Conservation (phyloP, 2,329 filamentous ascomycete species). For the Lasiodiplodia citricola region DNA sequence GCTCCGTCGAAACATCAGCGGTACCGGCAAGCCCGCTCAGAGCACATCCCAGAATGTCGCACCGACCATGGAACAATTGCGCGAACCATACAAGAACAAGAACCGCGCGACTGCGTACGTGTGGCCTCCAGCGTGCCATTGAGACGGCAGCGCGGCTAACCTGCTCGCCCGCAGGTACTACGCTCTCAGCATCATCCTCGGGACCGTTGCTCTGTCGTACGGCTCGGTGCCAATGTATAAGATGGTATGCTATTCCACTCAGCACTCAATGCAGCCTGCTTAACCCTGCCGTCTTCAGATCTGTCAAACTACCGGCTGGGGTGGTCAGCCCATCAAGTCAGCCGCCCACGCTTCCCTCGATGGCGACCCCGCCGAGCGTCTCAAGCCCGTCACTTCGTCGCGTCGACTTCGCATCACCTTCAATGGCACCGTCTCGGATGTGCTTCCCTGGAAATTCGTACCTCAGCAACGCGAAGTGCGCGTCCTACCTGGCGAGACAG, state of each 20-base stretch:
- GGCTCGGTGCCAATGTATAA: constrained; percentile 87
- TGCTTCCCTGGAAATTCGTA: constrained; percentile 95
- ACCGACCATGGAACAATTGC: constrained; percentile 68
- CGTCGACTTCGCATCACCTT: constrained; percentile 94
- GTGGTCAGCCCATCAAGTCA: constrained; percentile 87
- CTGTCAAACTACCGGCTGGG: constrained; percentile 87
- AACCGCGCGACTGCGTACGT: constrained; percentile 70
- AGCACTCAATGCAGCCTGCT: not conserved
- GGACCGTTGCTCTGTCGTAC: constrained; percentile 80
- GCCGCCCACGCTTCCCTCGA: constrained; percentile 63
- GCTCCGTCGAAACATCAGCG: constrained; percentile 40
- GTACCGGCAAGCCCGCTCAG: constrained; percentile 38
- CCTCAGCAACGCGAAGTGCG: constrained; percentile 97
- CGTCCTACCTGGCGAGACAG: constrained; percentile 94
- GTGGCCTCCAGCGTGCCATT: constrained; percentile 12
- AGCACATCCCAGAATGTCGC: constrained; percentile 35
- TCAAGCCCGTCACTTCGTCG: constrained; percentile 79
- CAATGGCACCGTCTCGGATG: constrained; percentile 91
- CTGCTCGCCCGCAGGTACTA: constrained; percentile 63
- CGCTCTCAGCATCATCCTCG: constrained; percentile 75
- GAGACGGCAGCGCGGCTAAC: not conserved
- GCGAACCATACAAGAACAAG: constrained; percentile 67
- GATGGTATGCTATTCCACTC: constrained; percentile 62
- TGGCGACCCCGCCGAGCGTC: constrained; percentile 72
- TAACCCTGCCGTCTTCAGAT: constrained; percentile 57